Evolutionary conservation across 352 stramenopile genomes (phyloP).

Genomic region (Globisporangium abappressorium): DNA sequence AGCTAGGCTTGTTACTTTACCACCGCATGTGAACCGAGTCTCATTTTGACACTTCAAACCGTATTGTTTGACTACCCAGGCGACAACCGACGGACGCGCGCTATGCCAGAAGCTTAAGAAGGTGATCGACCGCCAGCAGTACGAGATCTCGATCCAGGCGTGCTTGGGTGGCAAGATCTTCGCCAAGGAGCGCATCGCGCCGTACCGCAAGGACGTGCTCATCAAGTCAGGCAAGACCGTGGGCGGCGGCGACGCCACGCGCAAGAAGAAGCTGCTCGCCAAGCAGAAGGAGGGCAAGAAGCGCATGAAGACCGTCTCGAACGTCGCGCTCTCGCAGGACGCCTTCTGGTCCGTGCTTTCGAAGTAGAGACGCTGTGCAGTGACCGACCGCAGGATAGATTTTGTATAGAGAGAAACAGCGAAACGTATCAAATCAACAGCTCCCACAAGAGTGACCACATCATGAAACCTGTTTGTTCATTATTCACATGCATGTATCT

Average conservation of each 20-base stretch:
- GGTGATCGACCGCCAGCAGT: slow-evolving; percentile 97
- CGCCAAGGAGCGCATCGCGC: slow-evolving; percentile 94
- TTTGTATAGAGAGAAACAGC: slow-evolving; percentile 2
- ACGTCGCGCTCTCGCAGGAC: slow-evolving; percentile 96
- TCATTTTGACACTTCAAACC: not conserved
- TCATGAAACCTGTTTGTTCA: not conserved
- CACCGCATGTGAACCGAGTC: not conserved
- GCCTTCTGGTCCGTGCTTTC: slow-evolving; percentile 98
- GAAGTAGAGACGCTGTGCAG: slow-evolving; percentile 38
- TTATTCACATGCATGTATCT: not conserved
- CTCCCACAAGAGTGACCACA: not conserved
- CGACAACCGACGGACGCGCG: slow-evolving; percentile 71
- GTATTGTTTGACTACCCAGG: slow-evolving; percentile 15
- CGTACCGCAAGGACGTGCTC: slow-evolving; percentile 96
- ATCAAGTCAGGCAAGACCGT: slow-evolving; percentile 96
- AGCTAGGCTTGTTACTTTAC: not conserved
- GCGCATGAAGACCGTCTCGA: slow-evolving; percentile 94
- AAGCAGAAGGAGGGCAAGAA: slow-evolving; percentile 99
- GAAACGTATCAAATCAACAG: not conserved
- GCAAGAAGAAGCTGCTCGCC: slow-evolving; percentile 99
- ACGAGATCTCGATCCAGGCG: slow-evolving; percentile 98
- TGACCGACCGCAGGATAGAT: slow-evolving; percentile 2
- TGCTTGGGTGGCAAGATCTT: slow-evolving; percentile 95
- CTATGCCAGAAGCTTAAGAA: slow-evolving; percentile 96
- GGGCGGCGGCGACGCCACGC: slow-evolving; percentile 94